Evolutionary conservation across 257 asterid genomes (phyloP), one percentile per base, ranked within the genome.

Genomic region (Gardenia jasminoides): DNA sequence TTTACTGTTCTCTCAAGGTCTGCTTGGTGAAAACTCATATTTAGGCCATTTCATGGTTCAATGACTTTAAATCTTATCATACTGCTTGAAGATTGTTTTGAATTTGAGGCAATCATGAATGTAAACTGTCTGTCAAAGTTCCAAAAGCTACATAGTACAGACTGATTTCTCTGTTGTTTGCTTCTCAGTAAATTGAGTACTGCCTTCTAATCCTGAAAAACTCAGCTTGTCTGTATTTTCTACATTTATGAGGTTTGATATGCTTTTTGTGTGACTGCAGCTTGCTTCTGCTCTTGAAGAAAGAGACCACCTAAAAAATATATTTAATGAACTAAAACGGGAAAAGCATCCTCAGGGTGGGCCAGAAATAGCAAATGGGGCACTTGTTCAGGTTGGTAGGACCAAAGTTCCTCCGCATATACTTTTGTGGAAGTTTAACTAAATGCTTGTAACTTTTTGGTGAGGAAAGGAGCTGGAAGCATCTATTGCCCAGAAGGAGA

Each of bases 391-490:
- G 91, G 98, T 93, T 31, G 44, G 76, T 76, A 41, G 76, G 30
- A 71, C 31, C 78, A 74, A 50, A 48, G 15, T 56, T 80, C 76
- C 75, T 72, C 26, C 61, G 20, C 68, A 65, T 62, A 65, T 67
- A 66, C 72, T 78, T 76, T 39, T 26, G 47, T 64, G 36, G 50
- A 16, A 19, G 24, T 59, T 62, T 75, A 13, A 28, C 75, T 72
- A 41, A 41, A n/a, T 74, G 67, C 78, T 79, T 28, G 76, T 56
- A 75, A 81, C 54, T 78, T 75, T 24, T 81, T 70, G 74, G 76
- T 68, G 85, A 81, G 71, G 72, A 78, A 91, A 93, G 99, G 96
- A 90, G 87, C 96, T 94, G 86, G 97, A 94, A 84, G 86, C 87
- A 82, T 87, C 93, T 77, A 89, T 91, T 78, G 89, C 85, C 48